A percentile compares a stretch with the other conserved stretches of the same genome.
Evolutionary conservation across 2,329 filamentous ascomycete genomes (phyloP).

Genomic region (Neurospora sp.): DNA sequence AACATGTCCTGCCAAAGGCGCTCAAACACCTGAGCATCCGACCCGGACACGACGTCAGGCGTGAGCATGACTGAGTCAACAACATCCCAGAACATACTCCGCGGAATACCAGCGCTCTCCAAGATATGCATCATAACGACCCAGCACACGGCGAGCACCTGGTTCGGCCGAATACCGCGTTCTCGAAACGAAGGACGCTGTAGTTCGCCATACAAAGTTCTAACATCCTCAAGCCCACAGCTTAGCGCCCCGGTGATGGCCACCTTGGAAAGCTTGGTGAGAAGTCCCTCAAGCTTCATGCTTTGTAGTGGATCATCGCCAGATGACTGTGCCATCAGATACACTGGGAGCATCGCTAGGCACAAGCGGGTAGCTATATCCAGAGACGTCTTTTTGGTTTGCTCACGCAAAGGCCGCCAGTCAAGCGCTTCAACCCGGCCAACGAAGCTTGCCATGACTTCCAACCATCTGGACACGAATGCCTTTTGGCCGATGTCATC

Average conservation of each 20-base stretch:
- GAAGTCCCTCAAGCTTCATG: slow-evolving; percentile 37
- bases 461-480: slow-evolving; percentile 33
- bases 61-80: slow-evolving; percentile 33
- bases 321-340: slow-evolving; percentile 33
- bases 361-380: slow-evolving; percentile 28
- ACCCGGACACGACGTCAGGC: slow-evolving; percentile 23
- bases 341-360: slow-evolving; percentile 27
- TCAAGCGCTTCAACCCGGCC: slow-evolving; percentile 23
- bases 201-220: slow-evolving; percentile 37
- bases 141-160: slow-evolving; percentile 43
- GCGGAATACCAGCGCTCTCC: slow-evolving; percentile 37
- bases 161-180: slow-evolving; percentile 39
- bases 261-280: slow-evolving; percentile 32
- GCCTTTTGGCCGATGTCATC: slow-evolving; percentile 25
- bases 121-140: slow-evolving; percentile 46
- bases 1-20: slow-evolving; percentile 49
- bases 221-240: slow-evolving; percentile 33
- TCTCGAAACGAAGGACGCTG: slow-evolving; percentile 35
- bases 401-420: slow-evolving; percentile 1
- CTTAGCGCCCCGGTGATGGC: slow-evolving; percentile 31
- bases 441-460: slow-evolving; percentile 33
- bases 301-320: slow-evolving; percentile 23
- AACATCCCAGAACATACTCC: slow-evolving; percentile 52
- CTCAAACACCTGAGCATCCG: slow-evolving; percentile 42
- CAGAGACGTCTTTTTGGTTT: slow-evolving; percentile 15